These are phyloP conservation scores for Yamadazyma friedrichii DNA, from an alignment of 1,139 yeast genomes.

Conservation along the genomic window DNA sequence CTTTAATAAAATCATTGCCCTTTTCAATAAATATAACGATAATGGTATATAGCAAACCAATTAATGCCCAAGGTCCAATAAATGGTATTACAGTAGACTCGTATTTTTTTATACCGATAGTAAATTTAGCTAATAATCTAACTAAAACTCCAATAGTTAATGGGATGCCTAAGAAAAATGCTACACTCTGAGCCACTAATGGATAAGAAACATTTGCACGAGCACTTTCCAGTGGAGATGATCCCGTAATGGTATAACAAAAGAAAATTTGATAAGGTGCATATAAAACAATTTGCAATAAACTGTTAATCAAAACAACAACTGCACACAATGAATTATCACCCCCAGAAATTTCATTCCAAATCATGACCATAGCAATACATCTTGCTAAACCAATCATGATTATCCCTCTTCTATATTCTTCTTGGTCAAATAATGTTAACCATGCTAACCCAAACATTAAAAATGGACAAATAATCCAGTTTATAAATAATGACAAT, in stretches of 20 bases:
- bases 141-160: slow-evolving; percentile 45
- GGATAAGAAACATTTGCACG: slow-evolving; percentile 28
- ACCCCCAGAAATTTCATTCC: slow-evolving; percentile 60
- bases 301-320: slow-evolving; percentile 50
- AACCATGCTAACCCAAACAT: slow-evolving; percentile 63
- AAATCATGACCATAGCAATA: slow-evolving; percentile 63
- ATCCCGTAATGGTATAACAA: slow-evolving; percentile 38
- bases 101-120: slow-evolving; percentile 28
- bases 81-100: slow-evolving; percentile 33
- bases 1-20: slow-evolving; percentile 49
- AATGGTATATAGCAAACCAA: slow-evolving; percentile 54
- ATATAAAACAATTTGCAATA: slow-evolving; percentile 52
- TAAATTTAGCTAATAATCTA: slow-evolving; percentile 27
- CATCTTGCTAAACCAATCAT: slow-evolving; percentile 63
- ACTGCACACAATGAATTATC: slow-evolving; percentile 53
- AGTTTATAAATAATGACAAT: slow-evolving; percentile 47
- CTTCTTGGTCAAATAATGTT: slow-evolving; percentile 46
- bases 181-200: slow-evolving; percentile 51
- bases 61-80: slow-evolving; percentile 49
- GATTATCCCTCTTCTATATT: slow-evolving; percentile 53
- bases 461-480: slow-evolving; percentile 57
- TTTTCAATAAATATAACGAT: slow-evolving; percentile 52
- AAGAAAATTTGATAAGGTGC: slow-evolving; percentile 55
- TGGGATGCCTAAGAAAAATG: slow-evolving; percentile 56
- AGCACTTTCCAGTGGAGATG: slow-evolving; percentile 9